A percentile compares a stretch with the other conserved stretches of the same genome.
phyloP scores from a whole-genome alignment of 345 rosid genomes.

The Gossypium australe region DNA sequence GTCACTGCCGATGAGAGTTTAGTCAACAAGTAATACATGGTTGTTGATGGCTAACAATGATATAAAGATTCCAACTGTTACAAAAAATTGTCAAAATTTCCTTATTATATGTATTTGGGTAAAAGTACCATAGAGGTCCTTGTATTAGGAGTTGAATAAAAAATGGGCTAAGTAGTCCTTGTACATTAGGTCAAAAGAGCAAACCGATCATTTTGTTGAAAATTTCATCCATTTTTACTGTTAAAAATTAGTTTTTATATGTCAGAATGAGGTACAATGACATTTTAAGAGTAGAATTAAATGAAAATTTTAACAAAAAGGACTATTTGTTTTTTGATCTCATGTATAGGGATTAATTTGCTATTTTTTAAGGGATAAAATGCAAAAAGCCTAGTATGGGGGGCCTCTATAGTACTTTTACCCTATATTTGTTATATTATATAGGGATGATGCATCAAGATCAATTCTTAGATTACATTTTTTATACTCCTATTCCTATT shows the following conservation, averaged over 20 bases:
- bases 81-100: background rate
- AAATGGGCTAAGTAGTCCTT: too few relatives aligned
- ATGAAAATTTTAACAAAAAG: too few relatives aligned
- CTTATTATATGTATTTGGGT: background rate
- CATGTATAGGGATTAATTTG: too few relatives aligned
- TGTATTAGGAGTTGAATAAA: too few relatives aligned
- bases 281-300: too few relatives aligned
- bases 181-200: too few relatives aligned
- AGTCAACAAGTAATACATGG: conserved; percentile 28
- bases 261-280: too few relatives aligned
- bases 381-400: too few relatives aligned
- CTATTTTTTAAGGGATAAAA: too few relatives aligned
- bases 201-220: too few relatives aligned
- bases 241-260: too few relatives aligned
- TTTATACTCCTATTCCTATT: conserved; percentile 9
- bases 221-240: background rate
- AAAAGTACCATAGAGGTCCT: background rate
- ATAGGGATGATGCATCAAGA: background rate
- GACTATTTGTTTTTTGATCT: background rate
- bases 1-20: conserved; percentile 36
- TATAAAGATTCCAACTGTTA: background rate
- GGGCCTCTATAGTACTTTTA: too few relatives aligned
- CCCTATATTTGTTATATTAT: background rate
- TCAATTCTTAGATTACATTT: conserved; percentile 2
- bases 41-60: conserved; percentile 29